phyloP scores from a whole-genome alignment of 306 rosid genomes.

The Vicia faba region DNA sequence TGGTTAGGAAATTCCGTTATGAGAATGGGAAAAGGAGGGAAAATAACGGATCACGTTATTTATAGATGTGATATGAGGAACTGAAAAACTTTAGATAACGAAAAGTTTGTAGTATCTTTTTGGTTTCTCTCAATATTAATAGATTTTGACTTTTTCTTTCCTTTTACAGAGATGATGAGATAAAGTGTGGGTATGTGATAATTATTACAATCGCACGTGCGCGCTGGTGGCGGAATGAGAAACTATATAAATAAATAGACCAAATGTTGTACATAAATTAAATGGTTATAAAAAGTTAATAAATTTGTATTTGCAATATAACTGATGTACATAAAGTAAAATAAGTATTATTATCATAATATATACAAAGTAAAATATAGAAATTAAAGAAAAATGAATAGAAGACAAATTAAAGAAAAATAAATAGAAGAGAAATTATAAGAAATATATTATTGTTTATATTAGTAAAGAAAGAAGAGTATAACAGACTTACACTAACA shows the following conservation, averaged over 20 bases:
- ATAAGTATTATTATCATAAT: too few relatives aligned
- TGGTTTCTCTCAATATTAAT: conserved; percentile 19
- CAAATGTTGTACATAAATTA: too few relatives aligned
- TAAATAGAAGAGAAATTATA: too few relatives aligned
- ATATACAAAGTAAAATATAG: too few relatives aligned
- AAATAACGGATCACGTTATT: conserved; percentile 81
- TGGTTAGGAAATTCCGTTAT: conserved; percentile 58
- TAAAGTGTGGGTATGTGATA: conserved; percentile 57
- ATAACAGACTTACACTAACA: too few relatives aligned
- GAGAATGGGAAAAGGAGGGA: conserved; percentile 37
- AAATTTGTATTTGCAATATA: too few relatives aligned
- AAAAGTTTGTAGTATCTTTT: conserved; percentile 32
- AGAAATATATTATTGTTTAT: too few relatives aligned
- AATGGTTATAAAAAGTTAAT: too few relatives aligned
- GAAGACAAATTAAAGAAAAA: too few relatives aligned
- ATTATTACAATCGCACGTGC: conserved; percentile 81
- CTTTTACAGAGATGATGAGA: conserved; percentile 25
- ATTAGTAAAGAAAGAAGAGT: too few relatives aligned
- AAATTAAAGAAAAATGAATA: too few relatives aligned
- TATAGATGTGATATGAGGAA: conserved; percentile 29
- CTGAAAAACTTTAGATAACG: conserved; percentile 30
- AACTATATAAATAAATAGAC: not conserved
- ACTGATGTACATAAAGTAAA: too few relatives aligned
- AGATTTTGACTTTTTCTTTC: conserved; percentile 48
- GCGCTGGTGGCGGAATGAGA: conserved; percentile 23